These are phyloP conservation scores for Globisporangium echinulatum DNA, from an alignment of 352 stramenopile species.

Conservation along the genomic window DNA sequence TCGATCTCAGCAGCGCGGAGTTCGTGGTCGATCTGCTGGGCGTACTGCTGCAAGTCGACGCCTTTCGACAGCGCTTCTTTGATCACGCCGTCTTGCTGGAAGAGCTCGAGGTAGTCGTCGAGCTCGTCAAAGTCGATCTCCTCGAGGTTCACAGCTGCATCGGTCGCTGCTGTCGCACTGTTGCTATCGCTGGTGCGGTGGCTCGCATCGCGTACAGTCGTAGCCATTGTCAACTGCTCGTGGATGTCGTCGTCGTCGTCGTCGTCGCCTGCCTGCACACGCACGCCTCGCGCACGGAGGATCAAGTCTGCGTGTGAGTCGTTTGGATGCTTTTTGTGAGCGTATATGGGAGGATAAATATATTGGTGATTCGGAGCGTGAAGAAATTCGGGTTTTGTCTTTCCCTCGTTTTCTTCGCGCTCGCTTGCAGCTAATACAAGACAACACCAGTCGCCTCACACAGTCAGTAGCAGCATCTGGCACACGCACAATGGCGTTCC, in stretches of 20 bases:
- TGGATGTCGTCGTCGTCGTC: too few relatives aligned
- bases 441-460: not conserved
- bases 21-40: conserved; percentile 87
- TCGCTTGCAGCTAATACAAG: not conserved
- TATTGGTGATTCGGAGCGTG: too few relatives aligned
- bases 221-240: too few relatives aligned
- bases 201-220: not conserved
- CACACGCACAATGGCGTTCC: conserved; percentile 73
- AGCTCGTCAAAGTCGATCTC: conserved; percentile 93
- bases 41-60: conserved; percentile 89
- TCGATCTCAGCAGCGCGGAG: conserved; percentile 80
- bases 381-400: not conserved
- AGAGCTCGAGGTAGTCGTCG: conserved; percentile 92
- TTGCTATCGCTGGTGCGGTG: not conserved
- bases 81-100: conserved; percentile 92
- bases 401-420: too few relatives aligned
- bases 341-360: too few relatives aligned
- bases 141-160: conserved; percentile 44
- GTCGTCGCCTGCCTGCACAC: too few relatives aligned
- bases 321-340: too few relatives aligned
- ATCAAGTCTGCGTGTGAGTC: too few relatives aligned
- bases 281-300: too few relatives aligned
- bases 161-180: not conserved
- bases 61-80: conserved; percentile 88
- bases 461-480: not conserved